Evolutionary conservation across 148 eudicot genomes (phyloP).

Genomic region (Cornus controversa): DNA sequence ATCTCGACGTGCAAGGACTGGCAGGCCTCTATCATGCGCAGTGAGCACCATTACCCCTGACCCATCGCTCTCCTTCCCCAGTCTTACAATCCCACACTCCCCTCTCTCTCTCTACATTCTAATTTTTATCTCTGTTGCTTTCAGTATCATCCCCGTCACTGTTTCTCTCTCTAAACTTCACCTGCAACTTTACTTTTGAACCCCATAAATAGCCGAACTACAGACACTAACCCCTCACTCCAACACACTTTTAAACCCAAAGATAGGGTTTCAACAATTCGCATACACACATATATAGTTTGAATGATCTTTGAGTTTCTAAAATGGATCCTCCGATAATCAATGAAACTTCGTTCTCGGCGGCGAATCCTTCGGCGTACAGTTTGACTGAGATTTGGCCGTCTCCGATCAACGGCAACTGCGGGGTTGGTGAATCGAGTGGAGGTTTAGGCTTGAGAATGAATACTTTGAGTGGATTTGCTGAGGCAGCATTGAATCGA

Average conservation of each 20-base stretch:
- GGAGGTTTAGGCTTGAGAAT: conserved; percentile 63
- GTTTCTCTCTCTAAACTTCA: neutral
- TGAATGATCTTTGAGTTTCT: conserved; percentile 11
- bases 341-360: conserved; percentile 68
- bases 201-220: neutral
- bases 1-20: neutral
- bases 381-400: conserved; percentile 83
- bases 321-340: conserved; percentile 89
- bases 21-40: conserved; percentile 25
- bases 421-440: conserved; percentile 29
- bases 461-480: conserved; percentile 42
- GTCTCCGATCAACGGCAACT: conserved; percentile 22
- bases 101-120: neutral
- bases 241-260: neutral
- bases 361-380: conserved; percentile 66
- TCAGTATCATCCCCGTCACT: neutral
- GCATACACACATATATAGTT: neutral
- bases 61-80: neutral
- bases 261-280: conserved; percentile 10
- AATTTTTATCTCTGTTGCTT: too few species aligned
- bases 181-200: neutral
- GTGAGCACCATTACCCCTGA: conserved; percentile 10
- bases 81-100: neutral
- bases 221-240: neutral
- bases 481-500: conserved; percentile 20